Evolutionary conservation across 2,329 filamentous ascomycete genomes (phyloP), one percentile per base, ranked within the genome.

Genomic region (Ophiostoma pallidulum): DNA sequence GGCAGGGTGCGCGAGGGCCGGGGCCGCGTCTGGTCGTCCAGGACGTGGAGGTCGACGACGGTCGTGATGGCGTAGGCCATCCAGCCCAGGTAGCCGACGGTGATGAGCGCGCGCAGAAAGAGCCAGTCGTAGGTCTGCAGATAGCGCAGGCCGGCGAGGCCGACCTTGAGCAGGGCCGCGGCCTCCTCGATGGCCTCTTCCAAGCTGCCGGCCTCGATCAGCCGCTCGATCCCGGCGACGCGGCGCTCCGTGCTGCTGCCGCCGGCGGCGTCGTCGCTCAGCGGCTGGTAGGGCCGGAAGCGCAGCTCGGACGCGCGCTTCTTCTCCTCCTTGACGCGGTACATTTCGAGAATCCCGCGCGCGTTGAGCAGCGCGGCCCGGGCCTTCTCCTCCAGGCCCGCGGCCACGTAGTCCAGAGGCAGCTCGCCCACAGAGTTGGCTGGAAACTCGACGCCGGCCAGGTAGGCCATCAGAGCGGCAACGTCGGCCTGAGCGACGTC

Each of bases 101-200:
- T 96, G 51, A 98, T 84, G 42, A 98, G 73, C 2, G 87, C 84
- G 51, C 92, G 77, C 31, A 98, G 69, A 66, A 98, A 98, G 3
- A 98, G 73, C 92, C 92, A 98, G 67, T 98, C 92, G 59, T 98
- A 98, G 0, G 90, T 98, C 65, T 98, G 92, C 22, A 98, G 74
- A 62, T 98, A 98, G 43, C 92, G 79, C 51, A 98, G 70, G 8
- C 92, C 92, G 52, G 88, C 77, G 1, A 98, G 73, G 2, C 80
- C 84, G 43, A 86, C 68, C 50, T 84, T 76, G 51, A 97, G 85
- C 13, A 98, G 72, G 24, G 80, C 77, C 36, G 84, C 80, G 1
- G 86, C 88, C 57, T 86, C 77, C 49, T 79, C 71, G 56, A 97
- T 95, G 2, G 91, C 87, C 56, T 86, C 77, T 48, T 91, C 80